These are phyloP conservation scores for Seiridium cupressi DNA, from an alignment of 2,329 filamentous ascomycete genomes.

Conservation along the genomic window DNA sequence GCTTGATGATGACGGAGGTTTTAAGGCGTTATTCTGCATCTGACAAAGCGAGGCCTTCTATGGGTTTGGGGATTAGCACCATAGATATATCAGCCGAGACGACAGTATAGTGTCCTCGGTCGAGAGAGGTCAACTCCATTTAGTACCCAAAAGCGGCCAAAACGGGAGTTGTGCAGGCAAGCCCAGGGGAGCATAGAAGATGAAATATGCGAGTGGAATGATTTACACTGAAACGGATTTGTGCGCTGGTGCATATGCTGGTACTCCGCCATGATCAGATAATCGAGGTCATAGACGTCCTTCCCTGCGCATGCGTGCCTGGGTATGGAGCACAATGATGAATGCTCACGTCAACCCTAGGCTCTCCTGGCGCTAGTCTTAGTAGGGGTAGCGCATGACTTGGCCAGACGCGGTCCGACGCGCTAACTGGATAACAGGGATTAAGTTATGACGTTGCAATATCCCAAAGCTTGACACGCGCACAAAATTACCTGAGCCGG, in stretches of 20 bases:
- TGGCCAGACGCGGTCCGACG: not conserved
- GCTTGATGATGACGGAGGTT: conserved; percentile 51
- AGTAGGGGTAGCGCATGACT: not conserved
- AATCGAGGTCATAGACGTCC: too few species aligned
- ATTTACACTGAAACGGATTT: not conserved
- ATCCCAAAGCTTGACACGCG: conserved; percentile 4
- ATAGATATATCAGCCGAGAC: conserved; percentile 15
- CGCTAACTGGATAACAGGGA: not conserved
- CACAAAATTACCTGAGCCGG: not conserved
- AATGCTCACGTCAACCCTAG: too few species aligned
- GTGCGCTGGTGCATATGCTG: too few species aligned
- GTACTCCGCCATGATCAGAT: too few species aligned
- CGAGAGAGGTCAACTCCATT: not conserved
- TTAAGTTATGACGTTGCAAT: conserved; percentile 5
- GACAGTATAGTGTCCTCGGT: not conserved
- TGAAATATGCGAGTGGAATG: conserved; percentile 3
- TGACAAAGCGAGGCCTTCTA: conserved; percentile 24
- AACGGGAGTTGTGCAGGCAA: not conserved
- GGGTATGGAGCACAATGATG: too few species aligned
- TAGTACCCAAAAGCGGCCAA: conserved; percentile 1
- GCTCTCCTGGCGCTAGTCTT: not conserved
- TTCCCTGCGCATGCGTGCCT: too few species aligned
- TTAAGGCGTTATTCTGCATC: conserved; percentile 24
- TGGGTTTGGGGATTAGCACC: conserved; percentile 21
- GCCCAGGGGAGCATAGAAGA: not conserved